Percentiles rank a stretch among this genome's conserved stretches.
Evolutionary conservation across 192 early-diverging fungal species (phyloP).

Genomic region (Coemansia sp.): DNA sequence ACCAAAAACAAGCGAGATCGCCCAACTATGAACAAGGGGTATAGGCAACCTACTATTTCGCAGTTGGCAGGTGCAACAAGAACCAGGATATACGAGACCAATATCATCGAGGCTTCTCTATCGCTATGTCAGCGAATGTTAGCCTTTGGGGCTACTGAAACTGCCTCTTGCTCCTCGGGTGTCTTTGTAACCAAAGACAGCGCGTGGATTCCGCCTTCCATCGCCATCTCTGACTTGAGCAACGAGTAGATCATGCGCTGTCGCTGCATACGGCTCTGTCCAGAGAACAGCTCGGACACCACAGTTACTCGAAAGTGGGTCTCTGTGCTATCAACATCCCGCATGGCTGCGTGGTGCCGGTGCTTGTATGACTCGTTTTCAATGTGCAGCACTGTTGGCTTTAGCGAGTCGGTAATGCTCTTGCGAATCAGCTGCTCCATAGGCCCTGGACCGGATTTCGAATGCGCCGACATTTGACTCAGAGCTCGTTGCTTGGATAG

Average conservation of each 20-base stretch:
- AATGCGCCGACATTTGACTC: not conserved
- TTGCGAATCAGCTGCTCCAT: conserved; percentile 28
- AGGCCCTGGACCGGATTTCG: not conserved
- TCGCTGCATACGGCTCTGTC: conserved; percentile 58
- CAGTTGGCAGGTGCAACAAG: not conserved
- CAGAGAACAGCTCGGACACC: conserved; percentile 68
- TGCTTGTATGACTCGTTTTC: conserved; percentile 82
- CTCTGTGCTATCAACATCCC: conserved; percentile 71
- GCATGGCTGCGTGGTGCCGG: conserved; percentile 85
- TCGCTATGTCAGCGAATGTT: not conserved
- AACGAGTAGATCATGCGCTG: conserved; percentile 73
- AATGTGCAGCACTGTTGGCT: conserved; percentile 68
- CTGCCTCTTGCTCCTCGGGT: conserved; percentile 51
- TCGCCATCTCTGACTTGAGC: conserved; percentile 69
- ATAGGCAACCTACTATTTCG: no score
- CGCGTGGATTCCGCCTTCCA: conserved; percentile 77
- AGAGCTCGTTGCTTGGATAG: not conserved
- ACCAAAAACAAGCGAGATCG: no score
- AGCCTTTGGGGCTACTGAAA: not conserved
- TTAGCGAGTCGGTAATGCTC: conserved; percentile 48
- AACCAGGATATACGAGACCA: no score
- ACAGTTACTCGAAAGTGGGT: conserved; percentile 83
- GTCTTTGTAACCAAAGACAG: conserved; percentile 80
- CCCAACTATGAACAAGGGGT: no score
- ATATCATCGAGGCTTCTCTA: not conserved